These are phyloP conservation scores for Setaria viridis DNA, from an alignment of 202 grass and related monocot species.

Conservation along the genomic window DNA sequence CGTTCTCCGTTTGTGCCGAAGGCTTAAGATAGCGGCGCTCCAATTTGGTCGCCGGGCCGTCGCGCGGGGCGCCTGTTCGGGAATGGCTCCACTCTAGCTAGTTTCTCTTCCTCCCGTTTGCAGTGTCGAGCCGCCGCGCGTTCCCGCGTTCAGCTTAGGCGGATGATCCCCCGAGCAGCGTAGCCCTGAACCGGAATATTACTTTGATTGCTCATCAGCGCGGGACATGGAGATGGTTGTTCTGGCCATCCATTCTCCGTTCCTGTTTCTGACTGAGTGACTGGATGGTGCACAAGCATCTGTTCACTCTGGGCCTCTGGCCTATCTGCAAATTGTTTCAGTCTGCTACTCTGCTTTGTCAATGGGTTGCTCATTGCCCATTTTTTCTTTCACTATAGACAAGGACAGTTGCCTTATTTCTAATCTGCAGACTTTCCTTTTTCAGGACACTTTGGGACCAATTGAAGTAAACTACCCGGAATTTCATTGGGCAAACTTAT, in stretches of 20 bases:
- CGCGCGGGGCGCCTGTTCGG: not conserved
- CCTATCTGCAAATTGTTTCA: not conserved
- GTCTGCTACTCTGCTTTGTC: not conserved
- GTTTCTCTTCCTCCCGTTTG: not conserved
- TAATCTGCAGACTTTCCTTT: not conserved
- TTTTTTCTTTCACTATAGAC: not conserved
- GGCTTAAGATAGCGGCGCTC: not conserved
- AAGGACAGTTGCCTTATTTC: slow-evolving; percentile 8
- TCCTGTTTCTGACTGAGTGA: not conserved
- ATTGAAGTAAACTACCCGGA: slow-evolving; percentile 17
- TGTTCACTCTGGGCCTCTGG: not conserved
- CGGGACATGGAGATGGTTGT: not conserved
- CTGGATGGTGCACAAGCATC: not conserved
- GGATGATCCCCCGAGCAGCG: not conserved
- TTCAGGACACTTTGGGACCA: slow-evolving; percentile 14
- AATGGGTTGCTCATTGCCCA: not conserved
- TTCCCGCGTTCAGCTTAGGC: not conserved
- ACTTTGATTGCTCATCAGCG: not conserved
- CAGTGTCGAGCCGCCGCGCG: too few species aligned
- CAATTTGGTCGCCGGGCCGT: not conserved
- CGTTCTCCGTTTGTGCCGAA: too few species aligned
- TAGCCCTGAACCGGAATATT: not conserved
- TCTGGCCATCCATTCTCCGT: not conserved
- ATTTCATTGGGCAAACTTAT: slow-evolving; percentile 43
- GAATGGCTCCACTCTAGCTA: not conserved